Conservation (phyloP, 345 rosid species). For the Kernera saxatilis region DNA sequence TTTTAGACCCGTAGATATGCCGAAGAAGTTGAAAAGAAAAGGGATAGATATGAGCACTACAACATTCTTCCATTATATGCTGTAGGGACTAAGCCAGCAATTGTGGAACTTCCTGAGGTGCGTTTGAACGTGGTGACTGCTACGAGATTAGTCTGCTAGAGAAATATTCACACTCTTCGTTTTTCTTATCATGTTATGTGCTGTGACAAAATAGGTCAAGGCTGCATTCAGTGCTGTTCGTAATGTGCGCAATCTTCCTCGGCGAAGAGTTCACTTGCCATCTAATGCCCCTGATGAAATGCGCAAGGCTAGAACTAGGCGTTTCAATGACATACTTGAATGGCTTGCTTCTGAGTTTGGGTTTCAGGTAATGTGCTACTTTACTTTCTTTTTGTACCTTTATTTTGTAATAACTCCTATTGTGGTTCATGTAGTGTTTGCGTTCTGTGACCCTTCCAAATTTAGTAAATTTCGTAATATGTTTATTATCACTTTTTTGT, state of each 20-base stretch:
- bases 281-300: slow-evolving; percentile 30
- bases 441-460: not conserved
- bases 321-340: slow-evolving; percentile 62
- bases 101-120: slow-evolving; percentile 92
- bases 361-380: slow-evolving; percentile 64
- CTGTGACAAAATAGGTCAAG: slow-evolving; percentile 49
- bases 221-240: slow-evolving; percentile 64
- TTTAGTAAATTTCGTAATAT: not conserved
- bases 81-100: slow-evolving; percentile 59
- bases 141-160: not conserved
- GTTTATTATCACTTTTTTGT: not conserved
- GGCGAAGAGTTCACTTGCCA: slow-evolving; percentile 22
- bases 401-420: not conserved
- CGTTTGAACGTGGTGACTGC: slow-evolving; percentile 15
- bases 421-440: not conserved
- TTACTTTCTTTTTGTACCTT: not conserved
- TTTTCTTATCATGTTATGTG: not conserved
- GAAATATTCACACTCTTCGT: not conserved
- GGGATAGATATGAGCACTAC: slow-evolving; percentile 50
- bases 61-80: slow-evolving; percentile 84
- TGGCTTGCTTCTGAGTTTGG: slow-evolving; percentile 91
- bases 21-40: slow-evolving; percentile 54
- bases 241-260: slow-evolving; percentile 58
- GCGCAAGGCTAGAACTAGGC: slow-evolving; percentile 42
- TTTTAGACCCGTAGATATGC: slow-evolving; percentile 58